Conservation (phyloP, 2,329 filamentous ascomycete genomes). For the Chaetomium globosum region DNA sequence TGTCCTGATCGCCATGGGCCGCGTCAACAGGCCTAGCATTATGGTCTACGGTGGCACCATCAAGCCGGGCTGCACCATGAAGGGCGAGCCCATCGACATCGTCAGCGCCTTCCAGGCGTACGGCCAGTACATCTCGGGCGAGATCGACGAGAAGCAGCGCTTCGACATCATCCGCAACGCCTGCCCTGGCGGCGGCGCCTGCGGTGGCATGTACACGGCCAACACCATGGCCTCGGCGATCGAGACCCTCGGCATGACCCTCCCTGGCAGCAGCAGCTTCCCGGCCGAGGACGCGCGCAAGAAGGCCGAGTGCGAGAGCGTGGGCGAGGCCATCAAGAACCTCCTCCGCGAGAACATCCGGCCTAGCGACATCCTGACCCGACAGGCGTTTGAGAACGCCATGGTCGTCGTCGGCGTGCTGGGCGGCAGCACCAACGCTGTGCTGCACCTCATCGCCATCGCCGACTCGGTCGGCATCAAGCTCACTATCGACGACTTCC, state of each 20-base stretch:
- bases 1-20: slow-evolving; percentile 89
- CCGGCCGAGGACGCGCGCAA: slow-evolving; percentile 75
- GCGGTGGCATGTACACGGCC: slow-evolving; percentile 82
- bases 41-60: slow-evolving; percentile 99
- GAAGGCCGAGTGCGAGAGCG: slow-evolving; percentile 69
- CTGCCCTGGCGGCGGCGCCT: slow-evolving; percentile 81
- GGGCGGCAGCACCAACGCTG: slow-evolving; percentile 82
- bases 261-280: slow-evolving; percentile 80
- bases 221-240: slow-evolving; percentile 78
- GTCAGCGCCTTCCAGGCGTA: slow-evolving; percentile 98
- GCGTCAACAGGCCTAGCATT: slow-evolving; percentile 88
- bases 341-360: slow-evolving; percentile 75
- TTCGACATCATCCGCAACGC: slow-evolving; percentile 94
- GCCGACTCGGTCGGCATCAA: slow-evolving; percentile 80
- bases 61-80: slow-evolving; percentile 80
- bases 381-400: slow-evolving; percentile 80
- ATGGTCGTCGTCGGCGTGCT: slow-evolving; percentile 83
- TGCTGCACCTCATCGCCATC: slow-evolving; percentile 82
- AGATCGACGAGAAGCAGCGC: slow-evolving; percentile 87
- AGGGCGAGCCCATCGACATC: slow-evolving; percentile 82
- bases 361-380: slow-evolving; percentile 76
- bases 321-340: slow-evolving; percentile 74
- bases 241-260: slow-evolving; percentile 73
- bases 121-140: slow-evolving; percentile 87
- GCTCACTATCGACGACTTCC: slow-evolving; percentile 84